Evolutionary conservation across 2,329 filamentous ascomycete genomes (phyloP), one percentile per base, ranked within the genome.

Genomic region (Aspergillus sp.): DNA sequence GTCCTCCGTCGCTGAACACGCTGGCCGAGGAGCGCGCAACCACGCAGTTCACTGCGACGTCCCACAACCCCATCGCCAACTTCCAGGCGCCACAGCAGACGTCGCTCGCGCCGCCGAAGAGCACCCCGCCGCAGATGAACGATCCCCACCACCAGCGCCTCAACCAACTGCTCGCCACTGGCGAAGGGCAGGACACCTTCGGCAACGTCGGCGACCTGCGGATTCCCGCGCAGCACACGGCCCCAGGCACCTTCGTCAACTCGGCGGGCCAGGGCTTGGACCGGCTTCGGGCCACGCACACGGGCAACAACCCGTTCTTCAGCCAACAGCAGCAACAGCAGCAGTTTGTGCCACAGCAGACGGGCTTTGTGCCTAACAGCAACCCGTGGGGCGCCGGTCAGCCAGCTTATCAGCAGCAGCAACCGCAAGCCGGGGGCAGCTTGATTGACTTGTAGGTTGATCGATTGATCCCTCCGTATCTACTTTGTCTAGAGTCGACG

Each of bases 121-220:
- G 61, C 48, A 67, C 68, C 13, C 58, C 65, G 14, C 63, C 68
- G 3, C 64, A 66, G 50, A 53, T 62, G 52, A 64, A 66, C 40
- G 81, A 87, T 59, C 82, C 83, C 11, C 83, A 86, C 58, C 76
- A 83, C 53, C 85, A 88, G 19, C 88, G 84, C 66, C 87, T 99
- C 60, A 97, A 97, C 69, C 83, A 88, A 1, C 84, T 99, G 31
- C 84, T 99, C 42, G 83, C 91, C 3, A 85, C 82, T 20, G 92
- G 94, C 59, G 94, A 99, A 52, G 94, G 94, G 20, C 89, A 95
- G 78, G 94, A 99, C 69, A 99, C 94, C 0, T 99, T 95, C 70
- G 94, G 94, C 59, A 99, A 99, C 71, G 90, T 90, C n/a, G 94
- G 94, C 61, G 90, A 97, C 59, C 81, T 96, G 44, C 91, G 94